phyloP scores from a whole-genome alignment of 306 rosid genomes.

The Mimosa pudica region DNA sequence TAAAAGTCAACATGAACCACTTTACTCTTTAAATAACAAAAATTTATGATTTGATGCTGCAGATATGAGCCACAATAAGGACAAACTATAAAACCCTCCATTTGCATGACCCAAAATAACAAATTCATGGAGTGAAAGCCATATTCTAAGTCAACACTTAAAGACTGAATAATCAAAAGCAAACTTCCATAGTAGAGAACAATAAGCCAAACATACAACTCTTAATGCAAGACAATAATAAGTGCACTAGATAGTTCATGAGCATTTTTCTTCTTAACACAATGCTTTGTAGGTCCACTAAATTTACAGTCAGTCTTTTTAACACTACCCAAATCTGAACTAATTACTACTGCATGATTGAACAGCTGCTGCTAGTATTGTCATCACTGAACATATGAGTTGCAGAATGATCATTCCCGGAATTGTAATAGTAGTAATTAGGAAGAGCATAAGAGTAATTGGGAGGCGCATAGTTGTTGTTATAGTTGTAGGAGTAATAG shows the following conservation, averaged over 20 bases:
- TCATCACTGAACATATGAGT: constrained; percentile 84
- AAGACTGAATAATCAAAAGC: not conserved
- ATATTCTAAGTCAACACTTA: not conserved
- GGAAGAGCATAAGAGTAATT: constrained; percentile 44
- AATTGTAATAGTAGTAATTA: constrained; percentile 34
- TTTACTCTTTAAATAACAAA: too few species aligned
- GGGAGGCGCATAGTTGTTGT: constrained; percentile 48
- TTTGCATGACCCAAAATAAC: too few species aligned
- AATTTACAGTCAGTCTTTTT: constrained; percentile 34
- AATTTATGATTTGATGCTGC: too few species aligned
- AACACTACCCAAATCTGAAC: constrained; percentile 31
- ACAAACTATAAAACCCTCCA: too few species aligned
- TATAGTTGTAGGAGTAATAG: constrained; percentile 51
- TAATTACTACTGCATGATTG: constrained; percentile 71
- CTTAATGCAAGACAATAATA: constrained; percentile 35
- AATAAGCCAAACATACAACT: constrained; percentile 33
- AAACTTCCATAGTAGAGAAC: not conserved
- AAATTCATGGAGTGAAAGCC: constrained; percentile 20
- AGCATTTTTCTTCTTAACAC: constrained; percentile 13
- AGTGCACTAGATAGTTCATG: constrained; percentile 35
- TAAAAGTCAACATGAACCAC: too few species aligned
- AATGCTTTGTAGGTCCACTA: constrained; percentile 28
- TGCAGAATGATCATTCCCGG: constrained; percentile 52
- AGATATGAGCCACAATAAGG: too few species aligned
- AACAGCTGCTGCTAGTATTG: constrained; percentile 68